Percentiles rank a stretch among this genome's conserved stretches.
Evolutionary conservation across 345 rosid species (phyloP).

Genomic region (Luvunga scandens): DNA sequence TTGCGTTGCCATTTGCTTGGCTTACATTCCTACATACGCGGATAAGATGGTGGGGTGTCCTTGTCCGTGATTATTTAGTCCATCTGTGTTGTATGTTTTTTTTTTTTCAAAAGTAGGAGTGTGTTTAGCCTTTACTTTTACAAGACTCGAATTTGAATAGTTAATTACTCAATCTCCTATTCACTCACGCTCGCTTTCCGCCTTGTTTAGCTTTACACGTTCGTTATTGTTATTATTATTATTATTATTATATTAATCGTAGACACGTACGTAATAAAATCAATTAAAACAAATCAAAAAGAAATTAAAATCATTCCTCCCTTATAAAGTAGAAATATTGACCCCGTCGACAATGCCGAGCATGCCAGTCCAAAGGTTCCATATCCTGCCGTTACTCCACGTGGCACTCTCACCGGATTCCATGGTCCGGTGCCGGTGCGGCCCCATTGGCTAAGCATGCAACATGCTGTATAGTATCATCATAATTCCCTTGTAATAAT

Average conservation of each 20-base stretch:
- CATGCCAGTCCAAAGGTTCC: slow-evolving; percentile 24
- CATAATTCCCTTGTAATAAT: too few relatives aligned
- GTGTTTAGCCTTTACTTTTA: too few relatives aligned
- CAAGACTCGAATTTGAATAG: too few relatives aligned
- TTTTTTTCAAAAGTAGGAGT: too few relatives aligned
- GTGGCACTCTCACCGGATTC: slow-evolving; percentile 32
- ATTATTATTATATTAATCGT: too few relatives aligned
- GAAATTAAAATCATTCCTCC: background rate
- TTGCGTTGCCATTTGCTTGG: background rate
- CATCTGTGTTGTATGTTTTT: too few relatives aligned
- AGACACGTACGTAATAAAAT: too few relatives aligned
- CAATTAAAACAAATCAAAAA: background rate
- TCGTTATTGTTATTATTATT: too few relatives aligned
- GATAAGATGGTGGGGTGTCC: slow-evolving; percentile 41
- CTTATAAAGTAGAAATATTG: slow-evolving; percentile 18
- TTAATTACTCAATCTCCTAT: too few relatives aligned
- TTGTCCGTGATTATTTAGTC: slow-evolving; percentile 5
- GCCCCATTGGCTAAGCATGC: slow-evolving; percentile 8
- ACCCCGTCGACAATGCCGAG: slow-evolving; percentile 28
- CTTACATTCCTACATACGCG: background rate
- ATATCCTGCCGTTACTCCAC: slow-evolving; percentile 38
- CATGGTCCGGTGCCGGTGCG: slow-evolving; percentile 24
- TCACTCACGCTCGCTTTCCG: slow-evolving; percentile 12
- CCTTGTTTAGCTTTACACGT: background rate
- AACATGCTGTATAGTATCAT: background rate